Base-by-base conservation (phyloP, 2,329 filamentous ascomycete genomes). In the Hypoxylon sp. region DNA sequence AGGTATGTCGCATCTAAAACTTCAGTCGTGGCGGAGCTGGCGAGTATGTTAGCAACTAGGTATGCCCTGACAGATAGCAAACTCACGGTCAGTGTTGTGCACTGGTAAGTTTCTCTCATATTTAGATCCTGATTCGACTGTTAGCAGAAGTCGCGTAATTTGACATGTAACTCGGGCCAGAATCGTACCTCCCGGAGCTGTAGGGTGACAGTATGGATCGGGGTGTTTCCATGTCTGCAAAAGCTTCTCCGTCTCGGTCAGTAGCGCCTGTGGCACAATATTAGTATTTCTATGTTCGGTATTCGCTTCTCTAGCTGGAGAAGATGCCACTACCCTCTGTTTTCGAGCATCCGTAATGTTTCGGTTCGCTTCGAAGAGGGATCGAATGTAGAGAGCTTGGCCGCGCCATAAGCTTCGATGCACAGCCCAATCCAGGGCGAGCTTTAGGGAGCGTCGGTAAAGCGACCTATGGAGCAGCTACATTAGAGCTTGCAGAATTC, bases 151-250 rank as follows among this genome's bases (percentile, higher is more conserved):
- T n/a, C n/a, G n/a, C n/a, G n/a, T 13, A 19, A 41, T 54, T 41
- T 45, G 23, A 20, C 19, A 41, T 34, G 9, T 6, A 11, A 7
- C 16, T 20, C 15, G 20, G 21, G n/a, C 11, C 13, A 5, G 11
- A 30, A 12, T 7, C 82, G 60, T 78, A 94, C 93, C 94, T 81
- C 94, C 94, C 7, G 94, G 94, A 27, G 94, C 93, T 30, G 91
- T 96, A 9, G 94, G 94, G 60, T 88, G 84, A 63, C 83, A 79
- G 71, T 96, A 97, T 21, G 94, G 92, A 71, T 99, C 94, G 3
- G 94, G 94, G 69, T 99, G 94, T 77, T 97, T 97, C 93, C 93
- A 99, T 73, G 87, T 89, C 67, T 94, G 85, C 57, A 99, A 77
- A 51, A 97, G 71, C 63, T 88, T 88, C 73, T 97, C 92, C 3